Percentiles rank a stretch among this genome's conserved stretches.
Conservation (phyloP, 768 basidiomycete species). For the Dendrothele bispora region DNA sequence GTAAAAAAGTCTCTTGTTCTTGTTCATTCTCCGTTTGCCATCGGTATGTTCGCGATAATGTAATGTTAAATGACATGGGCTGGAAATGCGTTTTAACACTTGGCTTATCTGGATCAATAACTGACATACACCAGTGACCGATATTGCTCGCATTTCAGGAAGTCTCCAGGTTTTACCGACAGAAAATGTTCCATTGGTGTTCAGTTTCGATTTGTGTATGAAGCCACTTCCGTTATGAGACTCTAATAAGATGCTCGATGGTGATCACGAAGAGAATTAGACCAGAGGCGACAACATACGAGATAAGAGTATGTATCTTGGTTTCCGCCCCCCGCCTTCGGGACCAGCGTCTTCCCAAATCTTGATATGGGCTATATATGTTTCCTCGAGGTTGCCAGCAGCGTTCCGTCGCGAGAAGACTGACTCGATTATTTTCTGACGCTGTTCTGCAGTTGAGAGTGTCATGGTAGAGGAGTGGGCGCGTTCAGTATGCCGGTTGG, state of each 20-base stretch:
- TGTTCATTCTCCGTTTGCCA: constrained; percentile 80
- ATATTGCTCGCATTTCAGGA: constrained; percentile 75
- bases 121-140: constrained; percentile 68
- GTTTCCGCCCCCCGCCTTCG: constrained; percentile 74
- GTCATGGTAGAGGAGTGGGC: background rate
- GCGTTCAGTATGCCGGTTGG: constrained; percentile 5
- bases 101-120: constrained; percentile 10
- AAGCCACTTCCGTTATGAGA: constrained; percentile 61
- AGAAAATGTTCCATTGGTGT: constrained; percentile 91
- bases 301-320: constrained; percentile 88
- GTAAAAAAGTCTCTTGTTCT: constrained; percentile 77
- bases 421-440: constrained; percentile 75
- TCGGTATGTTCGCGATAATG: constrained; percentile 84
- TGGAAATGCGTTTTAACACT: constrained; percentile 26
- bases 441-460: constrained; percentile 36
- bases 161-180: constrained; percentile 97
- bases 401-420: constrained; percentile 78
- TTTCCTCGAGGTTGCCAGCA: constrained; percentile 65
- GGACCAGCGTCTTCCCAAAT: constrained; percentile 85
- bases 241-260: constrained; percentile 38
- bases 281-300: constrained; percentile 52
- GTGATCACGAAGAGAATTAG: constrained; percentile 1
- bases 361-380: constrained; percentile 86
- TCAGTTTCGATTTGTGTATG: constrained; percentile 96
- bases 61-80: constrained; percentile 74